Evolutionary conservation across 208 protist genomes (phyloP).

Genomic region (Leishmania amazonensis): DNA sequence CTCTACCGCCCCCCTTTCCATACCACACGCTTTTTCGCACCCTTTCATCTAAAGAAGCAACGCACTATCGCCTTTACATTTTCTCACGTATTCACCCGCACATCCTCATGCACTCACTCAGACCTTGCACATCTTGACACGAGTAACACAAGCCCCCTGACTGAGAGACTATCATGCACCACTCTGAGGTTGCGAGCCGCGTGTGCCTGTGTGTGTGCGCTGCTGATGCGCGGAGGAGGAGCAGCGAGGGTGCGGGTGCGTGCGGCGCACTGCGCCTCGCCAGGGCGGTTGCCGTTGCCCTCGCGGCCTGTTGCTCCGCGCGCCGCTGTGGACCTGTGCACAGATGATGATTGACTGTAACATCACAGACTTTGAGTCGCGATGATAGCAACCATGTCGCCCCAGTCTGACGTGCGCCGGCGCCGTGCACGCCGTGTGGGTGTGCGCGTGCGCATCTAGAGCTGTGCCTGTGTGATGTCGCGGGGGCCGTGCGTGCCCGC

Average conservation of each 20-base stretch:
- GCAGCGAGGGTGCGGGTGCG: background rate
- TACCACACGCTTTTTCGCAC: no score
- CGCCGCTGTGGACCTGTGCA: conserved; percentile 1
- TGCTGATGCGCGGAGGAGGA: background rate
- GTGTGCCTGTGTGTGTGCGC: conserved; percentile 2
- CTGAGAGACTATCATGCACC: conserved; percentile 15
- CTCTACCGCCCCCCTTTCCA: no score
- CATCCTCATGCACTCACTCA: no score
- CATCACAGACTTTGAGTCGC: conserved; percentile 13
- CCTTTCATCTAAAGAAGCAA: no score
- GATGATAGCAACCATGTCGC: conserved; percentile 14
- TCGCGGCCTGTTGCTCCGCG: background rate
- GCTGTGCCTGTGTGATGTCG: background rate
- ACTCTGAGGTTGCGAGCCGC: conserved; percentile 9
- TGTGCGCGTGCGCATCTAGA: background rate
- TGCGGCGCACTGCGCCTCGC: background rate
- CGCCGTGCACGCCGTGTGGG: background rate
- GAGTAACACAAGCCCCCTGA: background rate
- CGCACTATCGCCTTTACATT: no score
- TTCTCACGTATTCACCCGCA: no score
- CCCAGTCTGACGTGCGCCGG: conserved; percentile 8
- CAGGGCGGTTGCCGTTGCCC: background rate
- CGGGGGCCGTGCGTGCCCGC: conserved; percentile 3
- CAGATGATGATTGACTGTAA: conserved; percentile 16
- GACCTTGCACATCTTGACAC: no score